Percentiles rank a stretch among this genome's conserved stretches.
Evolutionary conservation across 306 rosid species (phyloP).

Genomic region (Ormosia emarginata): DNA sequence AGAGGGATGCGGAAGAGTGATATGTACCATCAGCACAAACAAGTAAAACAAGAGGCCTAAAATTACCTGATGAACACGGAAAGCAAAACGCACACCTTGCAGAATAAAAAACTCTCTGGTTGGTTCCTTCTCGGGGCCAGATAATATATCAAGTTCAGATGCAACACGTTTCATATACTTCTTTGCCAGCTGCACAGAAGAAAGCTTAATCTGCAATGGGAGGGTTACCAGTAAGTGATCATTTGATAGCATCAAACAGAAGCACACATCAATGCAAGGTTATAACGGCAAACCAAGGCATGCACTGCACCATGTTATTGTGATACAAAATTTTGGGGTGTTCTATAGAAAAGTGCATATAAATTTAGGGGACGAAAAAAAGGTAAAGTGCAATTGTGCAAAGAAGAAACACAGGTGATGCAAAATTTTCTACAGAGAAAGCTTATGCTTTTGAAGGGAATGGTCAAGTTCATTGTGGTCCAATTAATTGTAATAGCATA

Average conservation of each 20-base stretch:
- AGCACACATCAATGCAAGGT: not conserved
- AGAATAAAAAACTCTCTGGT: constrained; percentile 67
- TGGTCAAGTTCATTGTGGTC: not conserved
- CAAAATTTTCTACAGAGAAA: not conserved
- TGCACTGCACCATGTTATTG: not conserved
- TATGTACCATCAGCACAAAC: not conserved
- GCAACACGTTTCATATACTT: constrained; percentile 86
- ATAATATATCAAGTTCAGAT: constrained; percentile 65
- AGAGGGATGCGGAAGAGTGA: not conserved
- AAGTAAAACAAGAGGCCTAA: not conserved
- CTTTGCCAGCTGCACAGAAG: constrained; percentile 80
- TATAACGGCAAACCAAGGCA: not conserved
- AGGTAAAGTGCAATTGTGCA: not conserved
- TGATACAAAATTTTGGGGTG: not conserved
- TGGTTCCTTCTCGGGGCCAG: constrained; percentile 73
- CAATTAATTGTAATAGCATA: not conserved
- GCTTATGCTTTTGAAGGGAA: not conserved
- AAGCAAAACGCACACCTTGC: constrained; percentile 90
- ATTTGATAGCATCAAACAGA: not conserved
- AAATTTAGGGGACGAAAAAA: not conserved
- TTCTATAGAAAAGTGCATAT: not conserved
- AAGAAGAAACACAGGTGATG: not conserved
- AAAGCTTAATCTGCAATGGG: constrained; percentile 71
- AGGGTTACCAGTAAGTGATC: constrained; percentile 9
- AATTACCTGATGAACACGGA: constrained; percentile 87